Conservation (phyloP, 306 rosid species). For the Gastrolobium bilobum region DNA sequence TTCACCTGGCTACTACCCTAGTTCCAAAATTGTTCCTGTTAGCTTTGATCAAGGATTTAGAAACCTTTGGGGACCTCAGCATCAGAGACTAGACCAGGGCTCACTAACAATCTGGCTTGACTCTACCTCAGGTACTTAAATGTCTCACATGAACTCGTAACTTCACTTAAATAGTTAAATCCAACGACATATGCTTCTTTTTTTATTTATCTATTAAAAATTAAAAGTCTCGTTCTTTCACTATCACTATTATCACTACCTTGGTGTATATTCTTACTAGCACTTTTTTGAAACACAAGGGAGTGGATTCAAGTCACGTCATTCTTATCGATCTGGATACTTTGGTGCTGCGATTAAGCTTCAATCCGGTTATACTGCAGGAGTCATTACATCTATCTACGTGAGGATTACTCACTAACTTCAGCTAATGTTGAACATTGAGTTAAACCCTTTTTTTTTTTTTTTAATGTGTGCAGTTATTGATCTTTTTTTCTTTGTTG, state of each 20-base stretch:
- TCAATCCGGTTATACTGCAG: slow-evolving; percentile 90
- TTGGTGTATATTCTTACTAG: background rate
- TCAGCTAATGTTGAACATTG: background rate
- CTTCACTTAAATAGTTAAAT: background rate
- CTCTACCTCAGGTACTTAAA: slow-evolving; percentile 62
- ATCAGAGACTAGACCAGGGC: slow-evolving; percentile 71
- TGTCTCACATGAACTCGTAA: slow-evolving; percentile 19
- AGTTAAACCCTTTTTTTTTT: background rate
- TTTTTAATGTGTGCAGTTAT: background rate
- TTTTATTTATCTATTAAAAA: background rate
- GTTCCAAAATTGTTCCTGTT: slow-evolving; percentile 63
- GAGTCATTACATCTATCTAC: slow-evolving; percentile 82
- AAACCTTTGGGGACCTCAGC: slow-evolving; percentile 88
- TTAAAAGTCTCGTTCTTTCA: background rate
- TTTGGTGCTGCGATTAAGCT: slow-evolving; percentile 83
- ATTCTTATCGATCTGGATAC: slow-evolving; percentile 76
- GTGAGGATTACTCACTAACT: slow-evolving; percentile 57
- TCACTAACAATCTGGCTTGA: slow-evolving; percentile 82
- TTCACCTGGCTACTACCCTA: slow-evolving; percentile 81
- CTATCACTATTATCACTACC: background rate
- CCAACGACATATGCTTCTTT: background rate
- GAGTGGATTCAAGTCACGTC: slow-evolving; percentile 89
- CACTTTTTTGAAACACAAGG: slow-evolving; percentile 58
- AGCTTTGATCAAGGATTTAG: slow-evolving; percentile 69
- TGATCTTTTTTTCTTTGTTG: slow-evolving; percentile 5